These are phyloP conservation scores for Didymella segeticola DNA, from an alignment of 2,329 filamentous ascomycete species.

Conservation along the genomic window DNA sequence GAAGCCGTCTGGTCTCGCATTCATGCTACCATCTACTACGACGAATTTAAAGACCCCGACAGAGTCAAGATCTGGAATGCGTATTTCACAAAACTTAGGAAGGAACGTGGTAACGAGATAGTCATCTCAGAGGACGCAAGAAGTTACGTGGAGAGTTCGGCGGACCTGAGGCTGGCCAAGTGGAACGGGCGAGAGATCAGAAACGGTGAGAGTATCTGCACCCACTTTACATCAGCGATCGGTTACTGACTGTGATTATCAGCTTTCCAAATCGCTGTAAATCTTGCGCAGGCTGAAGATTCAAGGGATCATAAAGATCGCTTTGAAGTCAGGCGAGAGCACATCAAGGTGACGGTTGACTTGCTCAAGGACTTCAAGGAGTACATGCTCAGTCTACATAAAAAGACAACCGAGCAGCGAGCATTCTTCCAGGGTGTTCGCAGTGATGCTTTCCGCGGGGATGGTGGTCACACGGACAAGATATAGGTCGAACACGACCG, in stretches of 20 bases:
- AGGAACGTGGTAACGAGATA: too few relatives aligned
- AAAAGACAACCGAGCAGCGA: neutral
- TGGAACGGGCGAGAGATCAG: conserved; percentile 42
- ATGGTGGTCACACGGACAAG: too few relatives aligned
- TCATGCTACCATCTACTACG: conserved; percentile 78
- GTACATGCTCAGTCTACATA: conserved; percentile 17
- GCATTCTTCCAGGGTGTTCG: too few relatives aligned
- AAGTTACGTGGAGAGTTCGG: too few relatives aligned
- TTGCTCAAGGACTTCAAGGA: conserved; percentile 22
- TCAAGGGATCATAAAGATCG: neutral
- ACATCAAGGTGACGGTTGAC: conserved; percentile 17
- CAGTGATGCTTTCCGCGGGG: too few relatives aligned
- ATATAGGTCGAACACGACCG: too few relatives aligned
- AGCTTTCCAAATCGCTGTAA: conserved; percentile 32
- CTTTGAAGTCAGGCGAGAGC: conserved; percentile 10
- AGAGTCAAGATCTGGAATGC: conserved; percentile 26
- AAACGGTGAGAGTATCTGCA: conserved; percentile 26
- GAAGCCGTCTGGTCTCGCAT: conserved; percentile 87
- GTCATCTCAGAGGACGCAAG: too few relatives aligned
- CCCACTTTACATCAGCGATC: neutral
- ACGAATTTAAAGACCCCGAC: conserved; percentile 11
- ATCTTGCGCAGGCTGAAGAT: conserved; percentile 25
- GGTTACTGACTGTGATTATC: neutral
- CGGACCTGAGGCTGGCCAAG: too few relatives aligned
- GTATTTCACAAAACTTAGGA: conserved; percentile 17